phyloP scores from a whole-genome alignment of 1,139 yeast species.

The Torulaspora pretoriensis region DNA sequence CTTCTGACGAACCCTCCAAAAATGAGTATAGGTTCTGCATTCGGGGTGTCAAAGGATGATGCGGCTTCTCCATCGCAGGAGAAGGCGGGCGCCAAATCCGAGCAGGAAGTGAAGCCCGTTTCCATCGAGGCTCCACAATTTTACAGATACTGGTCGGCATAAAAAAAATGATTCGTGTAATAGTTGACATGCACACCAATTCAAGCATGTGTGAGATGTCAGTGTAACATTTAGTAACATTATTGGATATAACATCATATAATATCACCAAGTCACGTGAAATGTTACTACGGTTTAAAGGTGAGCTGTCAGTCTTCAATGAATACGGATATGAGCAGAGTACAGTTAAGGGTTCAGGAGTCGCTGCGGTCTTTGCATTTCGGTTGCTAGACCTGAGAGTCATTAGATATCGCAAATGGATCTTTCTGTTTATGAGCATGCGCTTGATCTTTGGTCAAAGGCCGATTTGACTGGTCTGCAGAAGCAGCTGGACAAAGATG shows the following conservation, averaged over 20 bases:
- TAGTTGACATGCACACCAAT: neutral
- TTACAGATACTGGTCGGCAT: conserved; percentile 80
- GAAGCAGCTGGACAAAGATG: conserved; percentile 67
- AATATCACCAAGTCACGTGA: neutral
- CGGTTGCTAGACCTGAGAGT: neutral
- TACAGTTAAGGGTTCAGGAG: neutral
- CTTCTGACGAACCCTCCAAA: conserved; percentile 51
- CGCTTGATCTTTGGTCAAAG: conserved; percentile 73
- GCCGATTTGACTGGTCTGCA: conserved; percentile 69
- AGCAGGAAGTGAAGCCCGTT: conserved; percentile 56
- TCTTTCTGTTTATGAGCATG: conserved; percentile 48
- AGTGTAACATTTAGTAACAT: conserved; percentile 1
- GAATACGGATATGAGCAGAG: neutral
- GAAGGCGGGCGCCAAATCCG: conserved; percentile 12
- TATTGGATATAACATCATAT: neutral
- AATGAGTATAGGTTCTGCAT: conserved; percentile 23
- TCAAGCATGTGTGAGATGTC: neutral
- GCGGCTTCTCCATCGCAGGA: conserved; percentile 12
- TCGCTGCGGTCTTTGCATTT: neutral
- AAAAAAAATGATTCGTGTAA: neutral
- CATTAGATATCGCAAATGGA: conserved; percentile 21
- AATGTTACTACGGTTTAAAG: neutral
- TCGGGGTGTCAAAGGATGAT: conserved; percentile 13
- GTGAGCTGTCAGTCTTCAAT: neutral
- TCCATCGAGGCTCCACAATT: conserved; percentile 79